Conservation (phyloP, 2,329 filamentous ascomycete species). For the Zasmidium angulare region DNA sequence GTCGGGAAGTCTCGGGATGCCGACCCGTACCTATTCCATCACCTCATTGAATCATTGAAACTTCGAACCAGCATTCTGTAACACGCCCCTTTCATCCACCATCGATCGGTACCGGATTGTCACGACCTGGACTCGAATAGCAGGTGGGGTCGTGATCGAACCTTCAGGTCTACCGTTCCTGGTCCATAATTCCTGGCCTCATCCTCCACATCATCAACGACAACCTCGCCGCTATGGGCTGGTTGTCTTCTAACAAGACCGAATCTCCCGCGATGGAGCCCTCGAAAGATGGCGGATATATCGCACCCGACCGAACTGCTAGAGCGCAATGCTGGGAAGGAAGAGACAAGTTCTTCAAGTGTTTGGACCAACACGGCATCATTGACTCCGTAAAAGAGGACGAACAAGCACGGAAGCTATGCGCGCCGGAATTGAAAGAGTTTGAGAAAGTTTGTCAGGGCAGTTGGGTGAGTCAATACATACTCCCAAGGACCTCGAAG, state of each 20-base stretch:
- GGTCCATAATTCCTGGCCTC: neutral
- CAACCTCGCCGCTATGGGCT: slow-evolving; percentile 31
- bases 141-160: too few species aligned
- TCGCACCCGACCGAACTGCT: slow-evolving; percentile 82
- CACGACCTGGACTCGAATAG: too few species aligned
- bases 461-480: slow-evolving; percentile 72
- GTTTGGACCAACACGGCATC: slow-evolving; percentile 78
- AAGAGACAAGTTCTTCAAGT: slow-evolving; percentile 83
- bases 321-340: slow-evolving; percentile 85
- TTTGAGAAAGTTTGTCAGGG: slow-evolving; percentile 85
- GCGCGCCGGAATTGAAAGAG: slow-evolving; percentile 58
- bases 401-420: slow-evolving; percentile 56
- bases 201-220: neutral
- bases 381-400: slow-evolving; percentile 66
- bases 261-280: slow-evolving; percentile 27
- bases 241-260: slow-evolving; percentile 34
- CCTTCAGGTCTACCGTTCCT: too few species aligned
- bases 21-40: neutral
- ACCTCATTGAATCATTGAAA: too few species aligned
- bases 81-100: neutral
- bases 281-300: slow-evolving; percentile 58
- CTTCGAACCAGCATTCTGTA: too few species aligned
- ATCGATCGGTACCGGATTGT: neutral
- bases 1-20: neutral
- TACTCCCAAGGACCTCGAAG: too few species aligned